Percentiles rank a stretch among this genome's conserved stretches.
Evolutionary conservation across 805 yeast species (phyloP).

Genomic region (Cyberlindnera bimundalis): DNA sequence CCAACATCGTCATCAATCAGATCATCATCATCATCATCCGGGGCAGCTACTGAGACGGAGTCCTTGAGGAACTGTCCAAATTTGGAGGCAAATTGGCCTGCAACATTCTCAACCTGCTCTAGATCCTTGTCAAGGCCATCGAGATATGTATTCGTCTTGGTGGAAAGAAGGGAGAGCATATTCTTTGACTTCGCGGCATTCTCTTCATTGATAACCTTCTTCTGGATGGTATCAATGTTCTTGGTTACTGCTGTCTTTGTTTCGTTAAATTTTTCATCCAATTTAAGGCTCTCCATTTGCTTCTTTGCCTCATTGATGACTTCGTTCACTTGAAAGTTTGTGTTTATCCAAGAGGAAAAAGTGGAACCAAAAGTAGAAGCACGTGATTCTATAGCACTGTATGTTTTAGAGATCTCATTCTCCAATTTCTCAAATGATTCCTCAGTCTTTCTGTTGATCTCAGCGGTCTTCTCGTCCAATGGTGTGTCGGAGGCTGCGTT

Average conservation of each 20-base stretch:
- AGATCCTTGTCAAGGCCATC: constrained; percentile 72
- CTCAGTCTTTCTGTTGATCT: constrained; percentile 46
- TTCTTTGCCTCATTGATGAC: constrained; percentile 27
- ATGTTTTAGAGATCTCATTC: constrained; percentile 49
- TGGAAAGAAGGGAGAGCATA: constrained; percentile 14
- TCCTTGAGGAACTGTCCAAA: constrained; percentile 54
- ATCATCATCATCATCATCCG: constrained; percentile 20
- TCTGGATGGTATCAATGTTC: constrained; percentile 14
- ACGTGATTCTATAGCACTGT: constrained; percentile 40
- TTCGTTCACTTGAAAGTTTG: constrained; percentile 34
- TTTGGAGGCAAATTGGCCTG: constrained; percentile 55
- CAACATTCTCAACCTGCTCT: constrained; percentile 68
- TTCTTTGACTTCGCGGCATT: constrained; percentile 14
- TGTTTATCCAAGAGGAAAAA: constrained; percentile 32
- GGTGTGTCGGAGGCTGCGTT: neutral
- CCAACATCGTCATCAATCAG: constrained; percentile 34
- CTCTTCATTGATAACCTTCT: constrained; percentile 18
- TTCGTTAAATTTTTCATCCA: constrained; percentile 17
- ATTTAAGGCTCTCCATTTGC: constrained; percentile 22
- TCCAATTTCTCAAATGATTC: constrained; percentile 49
- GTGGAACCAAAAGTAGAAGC: constrained; percentile 35
- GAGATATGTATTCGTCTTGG: constrained; percentile 56
- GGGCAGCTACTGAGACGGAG: constrained; percentile 31
- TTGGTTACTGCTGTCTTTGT: constrained; percentile 13
- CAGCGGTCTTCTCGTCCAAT: constrained; percentile 14